phyloP scores from a whole-genome alignment of 2,329 filamentous ascomycete genomes.

The Penicillium frequentans region DNA sequence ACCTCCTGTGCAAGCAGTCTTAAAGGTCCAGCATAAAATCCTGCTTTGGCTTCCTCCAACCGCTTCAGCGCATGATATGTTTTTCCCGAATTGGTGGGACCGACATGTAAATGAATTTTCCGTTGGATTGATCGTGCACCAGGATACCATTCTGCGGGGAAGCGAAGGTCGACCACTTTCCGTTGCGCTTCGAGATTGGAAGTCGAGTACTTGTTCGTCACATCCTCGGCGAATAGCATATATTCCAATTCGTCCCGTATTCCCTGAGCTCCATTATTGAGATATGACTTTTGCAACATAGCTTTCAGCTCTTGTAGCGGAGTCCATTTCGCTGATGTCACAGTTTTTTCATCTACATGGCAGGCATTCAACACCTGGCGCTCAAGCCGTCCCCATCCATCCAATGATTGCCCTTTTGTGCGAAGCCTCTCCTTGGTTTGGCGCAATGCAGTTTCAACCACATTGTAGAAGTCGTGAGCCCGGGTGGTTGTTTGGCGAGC shows the following conservation, averaged over 20 bases:
- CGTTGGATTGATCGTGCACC: conserved; percentile 76
- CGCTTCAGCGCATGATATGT: conserved; percentile 90
- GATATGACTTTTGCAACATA: conserved; percentile 60
- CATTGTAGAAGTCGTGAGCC: conserved; percentile 26
- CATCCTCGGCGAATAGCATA: conserved; percentile 66
- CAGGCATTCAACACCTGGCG: conserved; percentile 33
- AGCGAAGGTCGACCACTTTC: conserved; percentile 77
- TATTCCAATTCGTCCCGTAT: conserved; percentile 63
- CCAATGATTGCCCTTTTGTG: conserved; percentile 14
- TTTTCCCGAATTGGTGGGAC: conserved; percentile 97
- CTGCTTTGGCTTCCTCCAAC: conserved; percentile 71
- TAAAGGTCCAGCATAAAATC: conserved; percentile 88
- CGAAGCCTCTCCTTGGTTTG: conserved; percentile 24
- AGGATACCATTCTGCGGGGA: conserved; percentile 89
- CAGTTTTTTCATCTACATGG: conserved; percentile 21
- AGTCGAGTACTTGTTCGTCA: conserved; percentile 58
- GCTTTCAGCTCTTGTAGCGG: conserved; percentile 26
- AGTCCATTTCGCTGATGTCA: conserved; percentile 11
- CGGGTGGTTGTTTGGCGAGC: conserved; percentile 10
- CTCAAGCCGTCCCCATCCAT: conserved; percentile 32
- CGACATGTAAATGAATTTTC: conserved; percentile 88
- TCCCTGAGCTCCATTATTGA: conserved; percentile 52
- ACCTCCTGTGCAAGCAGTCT: conserved; percentile 90
- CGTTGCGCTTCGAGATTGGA: conserved; percentile 60
- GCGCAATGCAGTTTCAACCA: conserved; percentile 28